Conservation (phyloP, 768 basidiomycete genomes). For the Panellus pusillus region DNA sequence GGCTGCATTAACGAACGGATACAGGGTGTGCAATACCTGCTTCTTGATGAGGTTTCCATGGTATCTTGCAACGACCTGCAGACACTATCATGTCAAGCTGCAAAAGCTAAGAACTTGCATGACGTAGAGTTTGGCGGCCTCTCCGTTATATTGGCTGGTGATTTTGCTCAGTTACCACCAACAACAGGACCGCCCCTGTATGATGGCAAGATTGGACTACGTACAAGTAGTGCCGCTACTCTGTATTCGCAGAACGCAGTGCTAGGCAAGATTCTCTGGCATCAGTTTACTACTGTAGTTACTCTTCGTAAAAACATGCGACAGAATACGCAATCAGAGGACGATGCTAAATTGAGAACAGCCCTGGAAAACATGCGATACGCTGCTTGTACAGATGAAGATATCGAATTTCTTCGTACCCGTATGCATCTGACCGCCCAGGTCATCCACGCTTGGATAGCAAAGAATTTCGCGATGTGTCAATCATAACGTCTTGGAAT, state of each 20-base stretch:
- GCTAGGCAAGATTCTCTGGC: constrained; percentile 8
- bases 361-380: constrained; percentile 33
- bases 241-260: constrained; percentile 28
- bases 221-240: background rate
- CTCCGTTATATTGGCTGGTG: constrained; percentile 35
- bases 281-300: too few relatives aligned
- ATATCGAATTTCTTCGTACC: constrained; percentile 31
- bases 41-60: constrained; percentile 41
- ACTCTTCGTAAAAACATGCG: constrained; percentile 29
- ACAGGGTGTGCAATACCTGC: constrained; percentile 31
- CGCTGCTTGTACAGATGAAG: constrained; percentile 31
- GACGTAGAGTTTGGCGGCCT: constrained; percentile 28
- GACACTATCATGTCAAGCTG: constrained; percentile 23
- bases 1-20: too few relatives aligned
- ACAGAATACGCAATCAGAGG: constrained; percentile 23
- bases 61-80: constrained; percentile 27
- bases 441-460: constrained; percentile 14
- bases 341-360: constrained; percentile 29
- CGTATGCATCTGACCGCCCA: constrained; percentile 15
- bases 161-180: constrained; percentile 43
- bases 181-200: constrained; percentile 13
- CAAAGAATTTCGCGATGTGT: constrained; percentile 27
- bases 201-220: constrained; percentile 1
- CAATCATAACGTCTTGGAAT: constrained; percentile 35
- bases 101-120: constrained; percentile 13